These are phyloP conservation scores for Trypanosoma congolense DNA, from an alignment of 208 protist species.

Conservation along the genomic window DNA sequence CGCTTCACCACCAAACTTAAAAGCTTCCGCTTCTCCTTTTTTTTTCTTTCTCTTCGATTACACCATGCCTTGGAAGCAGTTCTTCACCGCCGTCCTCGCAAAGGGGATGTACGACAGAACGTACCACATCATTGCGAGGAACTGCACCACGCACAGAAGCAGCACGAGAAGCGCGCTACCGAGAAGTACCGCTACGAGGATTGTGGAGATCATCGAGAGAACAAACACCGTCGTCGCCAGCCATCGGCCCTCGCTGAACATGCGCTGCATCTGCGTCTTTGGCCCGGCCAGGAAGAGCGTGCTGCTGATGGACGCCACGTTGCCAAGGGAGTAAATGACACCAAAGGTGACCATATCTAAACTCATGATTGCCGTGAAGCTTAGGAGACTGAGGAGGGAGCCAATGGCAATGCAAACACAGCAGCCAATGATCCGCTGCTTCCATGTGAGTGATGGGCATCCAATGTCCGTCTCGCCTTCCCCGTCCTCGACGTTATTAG, in stretches of 20 bases:
- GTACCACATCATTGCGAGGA: constrained; percentile 77
- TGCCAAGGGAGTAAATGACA: constrained; percentile 70
- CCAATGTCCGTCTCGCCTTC: constrained; percentile 33
- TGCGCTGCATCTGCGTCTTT: constrained; percentile 62
- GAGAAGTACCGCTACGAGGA: constrained; percentile 55
- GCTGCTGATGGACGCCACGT: constrained; percentile 41
- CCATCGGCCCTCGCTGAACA: constrained; percentile 78
- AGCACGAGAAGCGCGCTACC: constrained; percentile 54
- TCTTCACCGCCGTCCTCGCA: constrained; percentile 52
- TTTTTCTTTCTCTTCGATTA: neutral
- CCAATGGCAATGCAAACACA: constrained; percentile 39
- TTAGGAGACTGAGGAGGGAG: constrained; percentile 53
- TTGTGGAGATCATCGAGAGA: constrained; percentile 57
- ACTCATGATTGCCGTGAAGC: constrained; percentile 58
- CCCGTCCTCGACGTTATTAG: no score
- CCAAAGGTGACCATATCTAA: constrained; percentile 65
- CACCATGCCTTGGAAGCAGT: constrained; percentile 5
- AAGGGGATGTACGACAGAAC: constrained; percentile 85
- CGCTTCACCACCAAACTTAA: no score
- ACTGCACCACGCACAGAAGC: constrained; percentile 65
- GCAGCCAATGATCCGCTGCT: constrained; percentile 67
- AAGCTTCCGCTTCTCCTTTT: no score
- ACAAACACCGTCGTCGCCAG: constrained; percentile 74
- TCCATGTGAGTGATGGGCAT: constrained; percentile 75
- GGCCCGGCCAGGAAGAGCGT: constrained; percentile 82